phyloP scores from a whole-genome alignment of 768 basidiomycete species.

The Leccinum disarticulatum region DNA sequence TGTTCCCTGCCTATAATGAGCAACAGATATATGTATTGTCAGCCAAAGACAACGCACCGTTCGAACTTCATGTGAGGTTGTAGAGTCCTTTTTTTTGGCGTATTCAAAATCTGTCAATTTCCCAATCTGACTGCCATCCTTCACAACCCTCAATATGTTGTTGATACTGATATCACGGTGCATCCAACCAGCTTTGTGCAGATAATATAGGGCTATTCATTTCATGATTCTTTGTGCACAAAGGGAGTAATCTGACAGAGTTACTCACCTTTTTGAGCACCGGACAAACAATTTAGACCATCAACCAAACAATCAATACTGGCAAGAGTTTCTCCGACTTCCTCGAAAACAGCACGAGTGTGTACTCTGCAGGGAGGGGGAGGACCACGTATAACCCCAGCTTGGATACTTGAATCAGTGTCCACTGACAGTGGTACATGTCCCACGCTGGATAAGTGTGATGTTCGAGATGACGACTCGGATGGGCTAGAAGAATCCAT shows the following conservation, averaged over 20 bases:
- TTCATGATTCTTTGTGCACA: neutral
- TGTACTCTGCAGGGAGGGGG: neutral
- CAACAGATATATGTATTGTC: too few relatives aligned
- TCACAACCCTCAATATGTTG: constrained; percentile 1
- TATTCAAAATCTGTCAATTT: constrained; percentile 17
- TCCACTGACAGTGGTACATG: too few relatives aligned
- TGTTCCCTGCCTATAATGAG: too few relatives aligned
- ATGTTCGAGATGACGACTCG: too few relatives aligned
- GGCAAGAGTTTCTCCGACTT: neutral
- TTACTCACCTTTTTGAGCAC: neutral
- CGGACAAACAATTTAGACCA: neutral
- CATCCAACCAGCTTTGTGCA: constrained; percentile 8
- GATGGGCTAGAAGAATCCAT: too few relatives aligned
- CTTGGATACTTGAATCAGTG: too few relatives aligned
- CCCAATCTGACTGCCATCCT: neutral
- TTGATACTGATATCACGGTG: constrained; percentile 7
- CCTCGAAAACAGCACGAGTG: neutral
- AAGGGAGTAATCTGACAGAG: neutral
- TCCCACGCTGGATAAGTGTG: too few relatives aligned
- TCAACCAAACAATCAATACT: neutral
- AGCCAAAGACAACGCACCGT: constrained; percentile 6
- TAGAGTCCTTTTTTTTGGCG: neutral
- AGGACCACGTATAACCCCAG: too few relatives aligned
- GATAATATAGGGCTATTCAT: constrained; percentile 1
- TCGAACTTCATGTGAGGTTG: neutral